Evolutionary conservation across 352 stramenopile species (phyloP).

Genomic region (Pythium phragmiticola): DNA sequence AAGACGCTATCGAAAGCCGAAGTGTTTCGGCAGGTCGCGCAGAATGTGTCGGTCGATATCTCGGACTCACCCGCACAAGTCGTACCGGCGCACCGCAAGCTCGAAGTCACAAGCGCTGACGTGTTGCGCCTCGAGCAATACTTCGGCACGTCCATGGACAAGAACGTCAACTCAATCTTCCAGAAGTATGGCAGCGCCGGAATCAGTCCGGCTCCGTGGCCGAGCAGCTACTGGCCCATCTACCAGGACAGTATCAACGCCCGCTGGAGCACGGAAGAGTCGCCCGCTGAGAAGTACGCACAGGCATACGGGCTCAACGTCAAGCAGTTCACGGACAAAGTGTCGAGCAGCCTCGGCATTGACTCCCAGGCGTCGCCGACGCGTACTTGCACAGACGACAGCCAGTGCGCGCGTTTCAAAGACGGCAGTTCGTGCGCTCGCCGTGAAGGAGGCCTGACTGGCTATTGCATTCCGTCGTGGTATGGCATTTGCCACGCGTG

Average conservation of each 20-base stretch:
- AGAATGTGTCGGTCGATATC: not conserved
- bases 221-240: slow-evolving; percentile 53
- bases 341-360: slow-evolving; percentile 17
- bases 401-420: slow-evolving; percentile 3
- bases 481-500: slow-evolving; percentile 21
- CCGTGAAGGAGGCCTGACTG: not conserved
- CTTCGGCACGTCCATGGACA: slow-evolving; percentile 19
- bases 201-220: slow-evolving; percentile 9
- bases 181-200: slow-evolving; percentile 12
- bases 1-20: slow-evolving; percentile 13
- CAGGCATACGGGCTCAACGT: slow-evolving; percentile 13
- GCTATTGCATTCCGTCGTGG: slow-evolving; percentile 9
- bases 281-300: slow-evolving; percentile 29
- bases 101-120: slow-evolving; percentile 19
- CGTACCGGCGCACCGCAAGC: not conserved
- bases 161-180: slow-evolving; percentile 22
- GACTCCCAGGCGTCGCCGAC: not conserved
- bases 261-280: slow-evolving; percentile 24
- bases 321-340: slow-evolving; percentile 25
- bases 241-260: slow-evolving; percentile 69
- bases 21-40: slow-evolving; percentile 4
- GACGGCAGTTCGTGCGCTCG: slow-evolving; percentile 7
- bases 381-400: slow-evolving; percentile 7
- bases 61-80: not conserved
- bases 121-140: slow-evolving; percentile 20